Evolutionary conservation across 371 early-diverging fungal genomes (phyloP).

Genomic region (Syncephalis plumigaleata): DNA sequence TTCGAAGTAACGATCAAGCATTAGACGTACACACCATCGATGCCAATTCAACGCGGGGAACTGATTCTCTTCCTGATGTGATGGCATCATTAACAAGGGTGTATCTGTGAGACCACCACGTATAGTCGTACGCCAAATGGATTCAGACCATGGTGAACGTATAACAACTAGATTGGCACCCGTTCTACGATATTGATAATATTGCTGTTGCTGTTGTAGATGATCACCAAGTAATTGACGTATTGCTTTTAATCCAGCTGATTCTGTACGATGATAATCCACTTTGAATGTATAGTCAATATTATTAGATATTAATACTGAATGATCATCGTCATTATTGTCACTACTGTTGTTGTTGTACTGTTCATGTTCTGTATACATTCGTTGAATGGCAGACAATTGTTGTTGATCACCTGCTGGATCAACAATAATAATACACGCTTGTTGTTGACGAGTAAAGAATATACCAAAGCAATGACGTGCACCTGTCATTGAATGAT

Average conservation of each 20-base stretch:
- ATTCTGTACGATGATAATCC: neutral
- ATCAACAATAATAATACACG: slow-evolving; percentile 53
- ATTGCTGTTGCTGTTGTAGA: neutral
- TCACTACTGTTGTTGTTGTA: too few species aligned
- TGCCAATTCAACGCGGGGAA: slow-evolving; percentile 83
- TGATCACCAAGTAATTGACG: neutral
- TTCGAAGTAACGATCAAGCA: slow-evolving; percentile 53
- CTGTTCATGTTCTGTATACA: slow-evolving; percentile 21
- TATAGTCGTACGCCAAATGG: too few species aligned
- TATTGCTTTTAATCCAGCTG: neutral
- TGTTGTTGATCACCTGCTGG: slow-evolving; percentile 35
- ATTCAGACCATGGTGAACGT: neutral
- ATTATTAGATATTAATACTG: too few species aligned
- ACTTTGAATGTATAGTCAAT: too few species aligned
- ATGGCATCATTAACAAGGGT: slow-evolving; percentile 25
- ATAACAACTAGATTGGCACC: neutral
- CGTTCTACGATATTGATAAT: neutral
- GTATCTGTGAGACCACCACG: slow-evolving; percentile 32
- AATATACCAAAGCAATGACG: slow-evolving; percentile 62
- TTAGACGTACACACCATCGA: slow-evolving; percentile 34
- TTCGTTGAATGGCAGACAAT: slow-evolving; percentile 45
- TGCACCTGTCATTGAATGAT: slow-evolving; percentile 41
- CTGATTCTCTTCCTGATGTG: slow-evolving; percentile 16
- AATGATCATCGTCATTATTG: too few species aligned
- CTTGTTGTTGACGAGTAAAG: slow-evolving; percentile 27